Evolutionary conservation across 176 grass and related monocot genomes (phyloP), one percentile per base, ranked within the genome.

Genomic region (Panicum miliaceum): DNA sequence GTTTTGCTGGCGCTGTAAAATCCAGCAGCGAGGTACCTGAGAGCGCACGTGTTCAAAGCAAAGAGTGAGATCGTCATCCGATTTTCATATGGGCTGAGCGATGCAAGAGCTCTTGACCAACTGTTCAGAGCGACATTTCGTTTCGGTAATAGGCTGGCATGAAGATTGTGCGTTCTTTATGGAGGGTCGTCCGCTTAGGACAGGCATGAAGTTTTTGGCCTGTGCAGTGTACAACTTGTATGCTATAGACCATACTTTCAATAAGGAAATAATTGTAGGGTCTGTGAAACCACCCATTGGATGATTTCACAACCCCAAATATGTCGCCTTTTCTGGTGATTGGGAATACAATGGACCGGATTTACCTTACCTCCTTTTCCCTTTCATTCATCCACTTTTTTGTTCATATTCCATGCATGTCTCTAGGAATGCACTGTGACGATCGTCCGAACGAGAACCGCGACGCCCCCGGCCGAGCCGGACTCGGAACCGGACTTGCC

Each of bases 1-100:
- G 96, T 75, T 93, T 93, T 68, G 78, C 90, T 47, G 84, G 87
- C 7, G 89, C 86, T 25, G 38, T 83, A 15, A 93, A 90, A 29
- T 71, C 90, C 57, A 91, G 90, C 38, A 89, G 76, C 19, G 79
- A 84, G 64, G 83, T 79, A 23, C 59, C 60, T 43, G 77, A 86
- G 61, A 34, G 20, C 62, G 7, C 46, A 36, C 73, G 58, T 27
- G 84, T 84, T 73, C n/a, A 76, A 32, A 79, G n/a, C 75, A 65
- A 73, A 46, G 77, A 89, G 48, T 73, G 59, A 90, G 16, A 11
- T 57, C 16, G 29, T 42, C 7, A 19, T 1, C 77, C 4, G 10
- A 29, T 58, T 58, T 8, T 23, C 56, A 9, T n/a, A n/a, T 57
- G 53, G 53, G 53, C 53, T n/a, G 29, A 23, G 22, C 4, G 56